Base-by-base conservation (phyloP, 495 filamentous ascomycete species). In the Neurospora sp. region DNA sequence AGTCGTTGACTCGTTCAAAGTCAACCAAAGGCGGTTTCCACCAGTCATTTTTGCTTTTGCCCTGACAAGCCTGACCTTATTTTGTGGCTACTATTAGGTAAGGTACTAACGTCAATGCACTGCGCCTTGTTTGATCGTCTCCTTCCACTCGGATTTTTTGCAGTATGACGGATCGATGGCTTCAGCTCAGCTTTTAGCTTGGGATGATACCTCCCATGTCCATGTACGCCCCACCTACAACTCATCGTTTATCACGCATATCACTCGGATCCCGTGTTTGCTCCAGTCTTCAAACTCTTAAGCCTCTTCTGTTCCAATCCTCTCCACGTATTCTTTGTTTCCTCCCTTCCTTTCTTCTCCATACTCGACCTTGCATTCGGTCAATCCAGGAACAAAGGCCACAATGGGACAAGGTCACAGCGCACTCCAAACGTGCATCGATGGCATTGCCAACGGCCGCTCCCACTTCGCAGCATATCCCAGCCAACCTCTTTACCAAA, bases 401-500 rank as follows among this genome's bases (percentile, higher is more conserved):
- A 12, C 59, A 70, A 82, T 81, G 80, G 78, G 80, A 41, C 75
- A 77, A 69, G 20, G 71, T n/a, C 68, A 59, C 12, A 81, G 77
- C 45, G 70, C 78, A 14, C 75, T 86, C 47, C 74, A 81, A 71
- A 70, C 77, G 68, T 86, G 83, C 72, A 77, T 86, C 35, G 77
- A 80, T 40, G 71, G 73, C 38, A 80, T 85, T 53, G 85, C 79
- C 72, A 79, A 80, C 73, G 80, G 82, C 75, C 75, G 83, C 72
- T 37, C 75, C 8, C 75, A 78, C 73, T 86, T 84, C 68, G 83
- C 83, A 31, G 82, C 75, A 14, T 84, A 80, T 45, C 82, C 84
- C 3, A 76, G 73, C 45, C 78, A 73, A 59, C 80, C 81, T 2
- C 68, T 84, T 10, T 84, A 83, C 73, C 82, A 85, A 73, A 38